A percentile compares a stretch with the other conserved stretches of the same genome.
These are phyloP conservation scores for Camellia oleifera DNA, from an alignment of 179 eudicot species.

Conservation along the genomic window DNA sequence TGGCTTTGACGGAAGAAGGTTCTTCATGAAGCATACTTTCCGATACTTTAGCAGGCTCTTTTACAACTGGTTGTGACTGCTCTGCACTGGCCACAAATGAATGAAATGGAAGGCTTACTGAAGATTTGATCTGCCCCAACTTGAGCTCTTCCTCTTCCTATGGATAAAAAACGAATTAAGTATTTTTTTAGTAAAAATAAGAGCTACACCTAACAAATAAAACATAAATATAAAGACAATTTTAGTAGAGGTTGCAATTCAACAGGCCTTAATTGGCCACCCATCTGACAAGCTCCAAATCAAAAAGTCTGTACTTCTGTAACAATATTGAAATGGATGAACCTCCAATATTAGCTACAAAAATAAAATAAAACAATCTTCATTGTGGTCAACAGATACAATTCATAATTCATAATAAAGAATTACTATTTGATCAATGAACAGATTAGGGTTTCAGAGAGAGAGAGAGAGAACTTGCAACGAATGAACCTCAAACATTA, in stretches of 20 bases:
- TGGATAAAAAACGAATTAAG: background rate
- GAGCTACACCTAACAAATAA: background rate
- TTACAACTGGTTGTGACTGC: slow-evolving; percentile 22
- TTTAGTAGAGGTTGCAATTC: background rate
- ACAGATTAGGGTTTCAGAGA: background rate
- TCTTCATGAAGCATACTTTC: slow-evolving; percentile 13
- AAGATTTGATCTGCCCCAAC: slow-evolving; percentile 81
- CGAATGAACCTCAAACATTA: background rate
- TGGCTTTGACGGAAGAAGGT: slow-evolving; percentile 10
- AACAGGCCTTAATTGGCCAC: background rate
- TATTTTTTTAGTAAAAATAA: background rate
- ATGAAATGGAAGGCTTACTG: slow-evolving; percentile 76
- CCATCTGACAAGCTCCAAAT: background rate
- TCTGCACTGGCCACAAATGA: slow-evolving; percentile 46
- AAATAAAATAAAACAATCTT: too few relatives aligned
- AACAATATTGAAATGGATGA: background rate
- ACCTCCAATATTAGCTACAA: background rate
- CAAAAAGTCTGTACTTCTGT: background rate
- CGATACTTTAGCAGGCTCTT: slow-evolving; percentile 25
- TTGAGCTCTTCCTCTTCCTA: slow-evolving; percentile 50
- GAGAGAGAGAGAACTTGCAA: background rate
- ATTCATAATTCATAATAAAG: background rate
- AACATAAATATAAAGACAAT: background rate
- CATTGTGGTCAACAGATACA: too few relatives aligned
- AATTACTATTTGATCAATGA: background rate